phyloP scores from a whole-genome alignment of 148 eudicot genomes.

The Polygonum aviculare region DNA sequence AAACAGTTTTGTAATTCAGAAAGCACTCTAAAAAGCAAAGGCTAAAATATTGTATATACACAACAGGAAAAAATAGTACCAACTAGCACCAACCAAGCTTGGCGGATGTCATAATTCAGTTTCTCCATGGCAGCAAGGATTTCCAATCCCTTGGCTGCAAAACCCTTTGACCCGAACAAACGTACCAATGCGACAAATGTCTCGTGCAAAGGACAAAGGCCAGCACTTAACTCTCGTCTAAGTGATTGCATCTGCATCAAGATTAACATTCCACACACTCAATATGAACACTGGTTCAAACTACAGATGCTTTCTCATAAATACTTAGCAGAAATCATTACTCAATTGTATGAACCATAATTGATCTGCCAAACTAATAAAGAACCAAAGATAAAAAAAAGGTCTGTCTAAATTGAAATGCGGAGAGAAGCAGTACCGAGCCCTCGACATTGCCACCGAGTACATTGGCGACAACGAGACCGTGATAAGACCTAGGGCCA shows the following conservation, averaged over 20 bases:
- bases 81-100: slow-evolving; percentile 95
- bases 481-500: slow-evolving; percentile 86
- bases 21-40: neutral
- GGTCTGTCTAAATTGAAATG: slow-evolving; percentile 1
- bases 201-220: slow-evolving; percentile 88
- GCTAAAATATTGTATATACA: slow-evolving; percentile 7
- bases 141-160: slow-evolving; percentile 74
- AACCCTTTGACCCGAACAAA: slow-evolving; percentile 76
- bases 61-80: slow-evolving; percentile 39
- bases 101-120: slow-evolving; percentile 71
- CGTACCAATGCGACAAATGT: slow-evolving; percentile 79
- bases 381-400: neutral
- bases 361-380: neutral
- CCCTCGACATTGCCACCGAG: slow-evolving; percentile 52
- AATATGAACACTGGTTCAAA: too few species aligned
- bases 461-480: slow-evolving; percentile 55
- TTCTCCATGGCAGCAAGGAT: slow-evolving; percentile 97
- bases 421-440: slow-evolving; percentile 39
- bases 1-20: neutral
- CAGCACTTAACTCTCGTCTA: slow-evolving; percentile 80
- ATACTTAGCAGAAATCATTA: neutral
- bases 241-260: slow-evolving; percentile 79
- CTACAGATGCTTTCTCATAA: neutral
- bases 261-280: neutral
- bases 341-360: neutral